Evolutionary conservation across 305 asterid species (phyloP).

Genomic region (Solanum aculeatissimum): DNA sequence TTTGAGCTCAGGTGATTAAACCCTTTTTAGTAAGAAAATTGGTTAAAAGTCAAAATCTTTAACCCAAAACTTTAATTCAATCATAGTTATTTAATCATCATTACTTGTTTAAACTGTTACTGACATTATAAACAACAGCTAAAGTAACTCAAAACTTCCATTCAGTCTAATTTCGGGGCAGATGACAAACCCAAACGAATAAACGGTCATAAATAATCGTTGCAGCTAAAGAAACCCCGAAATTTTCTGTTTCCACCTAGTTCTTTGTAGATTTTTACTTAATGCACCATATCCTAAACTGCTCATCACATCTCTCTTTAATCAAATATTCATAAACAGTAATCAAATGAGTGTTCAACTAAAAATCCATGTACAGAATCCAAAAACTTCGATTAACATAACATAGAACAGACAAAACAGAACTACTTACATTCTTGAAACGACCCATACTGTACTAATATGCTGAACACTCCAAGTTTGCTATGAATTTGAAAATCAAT

Average conservation of each 20-base stretch:
- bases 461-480: background rate
- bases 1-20: background rate
- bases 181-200: background rate
- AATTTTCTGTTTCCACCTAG: background rate
- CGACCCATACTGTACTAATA: background rate
- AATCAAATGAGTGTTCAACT: background rate
- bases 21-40: background rate
- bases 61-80: background rate
- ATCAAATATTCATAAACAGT: background rate
- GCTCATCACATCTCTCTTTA: background rate
- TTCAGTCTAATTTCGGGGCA: background rate
- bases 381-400: background rate
- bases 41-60: background rate
- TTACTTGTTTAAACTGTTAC: background rate
- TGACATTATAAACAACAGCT: background rate
- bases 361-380: background rate
- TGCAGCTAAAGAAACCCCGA: background rate
- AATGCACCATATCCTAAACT: background rate
- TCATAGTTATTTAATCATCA: background rate
- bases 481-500: background rate
- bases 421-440: background rate
- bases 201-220: background rate
- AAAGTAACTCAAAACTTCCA: background rate
- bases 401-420: background rate
- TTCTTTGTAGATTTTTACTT: background rate